These are phyloP conservation scores for Tricholomella constricta DNA, from an alignment of 768 basidiomycete species.

Conservation along the genomic window DNA sequence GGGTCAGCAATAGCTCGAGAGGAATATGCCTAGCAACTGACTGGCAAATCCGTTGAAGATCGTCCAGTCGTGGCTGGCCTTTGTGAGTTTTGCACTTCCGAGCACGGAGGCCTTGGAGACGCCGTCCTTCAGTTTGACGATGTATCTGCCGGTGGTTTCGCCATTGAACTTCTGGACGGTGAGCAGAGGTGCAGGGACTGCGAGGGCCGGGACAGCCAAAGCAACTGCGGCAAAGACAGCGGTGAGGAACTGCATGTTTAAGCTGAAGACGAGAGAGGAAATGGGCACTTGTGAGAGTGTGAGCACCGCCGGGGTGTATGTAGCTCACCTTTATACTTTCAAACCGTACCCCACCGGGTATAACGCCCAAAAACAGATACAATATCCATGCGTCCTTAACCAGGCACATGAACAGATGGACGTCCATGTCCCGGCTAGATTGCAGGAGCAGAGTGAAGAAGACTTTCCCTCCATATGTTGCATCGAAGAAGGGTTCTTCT, in stretches of 20 bases:
- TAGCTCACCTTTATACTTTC: neutral
- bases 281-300: neutral
- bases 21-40: conserved; percentile 1
- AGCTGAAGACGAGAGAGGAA: neutral
- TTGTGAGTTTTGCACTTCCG: neutral
- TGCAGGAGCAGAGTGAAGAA: neutral
- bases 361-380: neutral
- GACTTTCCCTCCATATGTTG: neutral
- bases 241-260: conserved; percentile 8
- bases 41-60: conserved; percentile 35
- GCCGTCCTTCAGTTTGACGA: conserved; percentile 35
- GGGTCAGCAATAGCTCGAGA: neutral
- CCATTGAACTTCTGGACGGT: conserved; percentile 14
- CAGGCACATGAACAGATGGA: neutral
- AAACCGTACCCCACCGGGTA: neutral
- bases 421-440: neutral
- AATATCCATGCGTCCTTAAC: neutral
- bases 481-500: neutral
- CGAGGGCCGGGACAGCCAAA: conserved; percentile 6
- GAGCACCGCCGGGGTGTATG: neutral
- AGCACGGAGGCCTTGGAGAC: conserved; percentile 22
- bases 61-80: conserved; percentile 25
- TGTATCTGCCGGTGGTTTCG: conserved; percentile 30
- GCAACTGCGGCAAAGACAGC: conserved; percentile 5
- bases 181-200: neutral